Percentiles rank a stretch among this genome's conserved stretches.
Conservation (phyloP, 1,139 yeast genomes). For the Arxiozyma slooffiae region DNA sequence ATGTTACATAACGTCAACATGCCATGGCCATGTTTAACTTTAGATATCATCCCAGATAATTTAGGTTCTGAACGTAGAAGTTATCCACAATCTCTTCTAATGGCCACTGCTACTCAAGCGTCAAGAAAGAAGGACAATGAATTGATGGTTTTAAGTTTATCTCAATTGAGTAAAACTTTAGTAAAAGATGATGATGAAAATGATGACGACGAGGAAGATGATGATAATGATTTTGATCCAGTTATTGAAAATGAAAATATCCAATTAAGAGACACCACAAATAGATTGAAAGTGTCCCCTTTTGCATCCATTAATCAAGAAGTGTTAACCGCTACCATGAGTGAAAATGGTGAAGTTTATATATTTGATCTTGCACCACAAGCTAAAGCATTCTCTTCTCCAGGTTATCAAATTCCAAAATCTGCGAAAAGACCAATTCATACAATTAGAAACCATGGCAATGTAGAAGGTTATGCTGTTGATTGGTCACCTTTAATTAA, state of each 20-base stretch:
- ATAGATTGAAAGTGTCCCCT: conserved; percentile 79
- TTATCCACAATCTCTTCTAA: conserved; percentile 78
- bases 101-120: conserved; percentile 94
- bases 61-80: conserved; percentile 82
- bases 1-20: conserved; percentile 90
- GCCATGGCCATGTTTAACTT: conserved; percentile 95
- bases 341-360: conserved; percentile 82
- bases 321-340: conserved; percentile 78
- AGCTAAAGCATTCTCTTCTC: conserved; percentile 72
- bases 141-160: conserved; percentile 70
- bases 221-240: conserved; percentile 71
- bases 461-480: conserved; percentile 91
- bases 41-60: conserved; percentile 79
- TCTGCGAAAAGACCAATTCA: conserved; percentile 69
- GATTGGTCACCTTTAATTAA: conserved; percentile 89
- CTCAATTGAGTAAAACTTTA: conserved; percentile 74
- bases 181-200: conserved; percentile 61
- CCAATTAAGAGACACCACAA: conserved; percentile 74
- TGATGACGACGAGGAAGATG: conserved; percentile 52
- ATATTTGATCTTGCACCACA: conserved; percentile 78
- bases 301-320: conserved; percentile 47
- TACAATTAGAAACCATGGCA: conserved; percentile 83
- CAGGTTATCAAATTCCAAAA: conserved; percentile 77
- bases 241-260: conserved; percentile 74
- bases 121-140: conserved; percentile 79